Evolutionary conservation across 2,329 filamentous ascomycete genomes (phyloP).

Genomic region (Acarospora socialis): DNA sequence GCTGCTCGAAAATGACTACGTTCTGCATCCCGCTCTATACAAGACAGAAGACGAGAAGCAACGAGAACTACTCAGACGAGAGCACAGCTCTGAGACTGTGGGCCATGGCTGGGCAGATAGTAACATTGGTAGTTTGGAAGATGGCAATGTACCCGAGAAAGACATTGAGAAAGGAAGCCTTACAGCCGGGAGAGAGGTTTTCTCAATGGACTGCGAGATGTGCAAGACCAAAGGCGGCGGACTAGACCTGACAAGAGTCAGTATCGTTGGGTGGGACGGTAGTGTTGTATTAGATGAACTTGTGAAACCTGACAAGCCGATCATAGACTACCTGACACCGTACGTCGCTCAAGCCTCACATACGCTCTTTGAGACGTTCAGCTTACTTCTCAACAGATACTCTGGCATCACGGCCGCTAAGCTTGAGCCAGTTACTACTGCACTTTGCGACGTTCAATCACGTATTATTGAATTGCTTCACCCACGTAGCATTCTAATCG

Average conservation of each 20-base stretch:
- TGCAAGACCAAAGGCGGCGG: constrained; percentile 70
- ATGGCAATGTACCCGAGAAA: constrained; percentile 51
- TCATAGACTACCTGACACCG: constrained; percentile 81
- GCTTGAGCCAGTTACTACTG: constrained; percentile 71
- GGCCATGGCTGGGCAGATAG: constrained; percentile 73
- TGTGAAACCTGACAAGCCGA: constrained; percentile 77
- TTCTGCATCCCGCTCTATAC: constrained; percentile 67
- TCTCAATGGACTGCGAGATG: constrained; percentile 95
- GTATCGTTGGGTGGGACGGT: constrained; percentile 74
- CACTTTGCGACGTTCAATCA: constrained; percentile 65
- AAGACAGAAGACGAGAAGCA: constrained; percentile 39
- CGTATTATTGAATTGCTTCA: constrained; percentile 56
- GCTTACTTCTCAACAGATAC: constrained; percentile 32
- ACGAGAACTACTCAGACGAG: constrained; percentile 39
- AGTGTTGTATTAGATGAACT: constrained; percentile 73
- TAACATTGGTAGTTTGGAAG: constrained; percentile 48
- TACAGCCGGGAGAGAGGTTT: constrained; percentile 63
- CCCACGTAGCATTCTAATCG: constrained; percentile 30
- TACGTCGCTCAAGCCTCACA: constrained; percentile 16
- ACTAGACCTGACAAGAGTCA: constrained; percentile 78
- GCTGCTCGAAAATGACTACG: constrained; percentile 68
- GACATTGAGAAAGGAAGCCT: constrained; percentile 70
- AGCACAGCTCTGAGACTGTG: constrained; percentile 32
- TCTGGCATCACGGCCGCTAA: constrained; percentile 86
- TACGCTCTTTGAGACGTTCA: background rate